These are phyloP conservation scores for Paramyrothecium sp. DNA, from an alignment of 2,329 filamentous ascomycete genomes.

Conservation along the genomic window DNA sequence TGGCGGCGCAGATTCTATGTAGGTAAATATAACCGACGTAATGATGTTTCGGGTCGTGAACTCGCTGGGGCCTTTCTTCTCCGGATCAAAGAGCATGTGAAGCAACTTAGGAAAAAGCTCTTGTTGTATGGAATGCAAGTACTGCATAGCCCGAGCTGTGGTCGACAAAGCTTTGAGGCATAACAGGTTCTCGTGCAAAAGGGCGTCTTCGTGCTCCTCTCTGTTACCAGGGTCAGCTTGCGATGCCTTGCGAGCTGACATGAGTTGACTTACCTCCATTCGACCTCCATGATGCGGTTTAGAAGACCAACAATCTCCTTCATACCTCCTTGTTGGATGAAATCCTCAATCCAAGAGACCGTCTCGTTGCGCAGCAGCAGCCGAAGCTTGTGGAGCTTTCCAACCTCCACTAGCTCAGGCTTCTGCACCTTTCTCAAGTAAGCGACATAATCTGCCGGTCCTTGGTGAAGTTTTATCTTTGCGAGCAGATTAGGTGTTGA, in stretches of 20 bases:
- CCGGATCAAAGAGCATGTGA: conserved; percentile 92
- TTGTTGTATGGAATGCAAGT: conserved; percentile 75
- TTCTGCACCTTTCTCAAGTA: conserved; percentile 81
- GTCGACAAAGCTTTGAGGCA: conserved; percentile 95
- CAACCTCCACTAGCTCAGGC: conserved; percentile 85
- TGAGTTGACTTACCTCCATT: conserved; percentile 75
- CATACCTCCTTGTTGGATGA: conserved; percentile 89
- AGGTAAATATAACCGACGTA: conserved; percentile 84
- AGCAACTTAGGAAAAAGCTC: conserved; percentile 84
- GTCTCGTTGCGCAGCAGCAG: conserved; percentile 91
- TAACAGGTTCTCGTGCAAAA: conserved; percentile 87
- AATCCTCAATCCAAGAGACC: conserved; percentile 90
- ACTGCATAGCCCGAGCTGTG: conserved; percentile 79
- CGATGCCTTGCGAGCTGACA: neutral
- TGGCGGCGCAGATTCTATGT: conserved; percentile 67
- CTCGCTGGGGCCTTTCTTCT: conserved; percentile 95
- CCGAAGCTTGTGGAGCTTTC: conserved; percentile 89
- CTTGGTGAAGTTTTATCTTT: conserved; percentile 71
- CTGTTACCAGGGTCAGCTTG: conserved; percentile 38
- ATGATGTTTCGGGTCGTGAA: conserved; percentile 92
- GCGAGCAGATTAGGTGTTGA: conserved; percentile 59
- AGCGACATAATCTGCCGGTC: conserved; percentile 79
- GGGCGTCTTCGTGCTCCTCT: conserved; percentile 91
- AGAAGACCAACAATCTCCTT: conserved; percentile 82
- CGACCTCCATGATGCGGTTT: conserved; percentile 89